Evolutionary conservation across 2,329 filamentous ascomycete species (phyloP).

Genomic region (Aureobasidium sp.): DNA sequence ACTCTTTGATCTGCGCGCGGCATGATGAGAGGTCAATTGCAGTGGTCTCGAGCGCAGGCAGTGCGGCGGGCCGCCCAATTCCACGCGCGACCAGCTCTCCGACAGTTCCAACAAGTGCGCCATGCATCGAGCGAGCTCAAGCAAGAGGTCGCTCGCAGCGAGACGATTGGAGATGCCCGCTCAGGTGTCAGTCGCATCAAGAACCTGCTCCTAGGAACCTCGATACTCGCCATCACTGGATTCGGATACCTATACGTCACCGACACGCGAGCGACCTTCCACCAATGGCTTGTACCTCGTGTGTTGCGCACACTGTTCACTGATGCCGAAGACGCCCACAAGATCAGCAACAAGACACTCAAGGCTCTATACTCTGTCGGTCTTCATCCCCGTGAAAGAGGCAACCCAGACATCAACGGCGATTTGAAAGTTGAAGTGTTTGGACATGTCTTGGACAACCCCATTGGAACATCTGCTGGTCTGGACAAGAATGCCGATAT

Average conservation of each 20-base stretch:
- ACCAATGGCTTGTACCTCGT: constrained; percentile 50
- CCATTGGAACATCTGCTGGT: constrained; percentile 89
- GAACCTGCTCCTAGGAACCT: constrained; percentile 48
- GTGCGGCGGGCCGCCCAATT: neutral
- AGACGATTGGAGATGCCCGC: constrained; percentile 23
- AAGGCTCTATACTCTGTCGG: constrained; percentile 66
- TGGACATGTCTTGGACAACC: constrained; percentile 69
- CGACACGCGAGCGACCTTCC: constrained; percentile 48
- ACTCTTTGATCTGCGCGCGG: neutral
- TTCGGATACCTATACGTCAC: constrained; percentile 47
- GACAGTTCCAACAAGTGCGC: neutral
- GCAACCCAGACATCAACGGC: constrained; percentile 48
- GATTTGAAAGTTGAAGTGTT: constrained; percentile 62
- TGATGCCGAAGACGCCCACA: constrained; percentile 89
- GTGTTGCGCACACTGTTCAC: constrained; percentile 59
- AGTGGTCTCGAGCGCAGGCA: constrained; percentile 4
- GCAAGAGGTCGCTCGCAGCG: constrained; percentile 5
- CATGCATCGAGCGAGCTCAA: constrained; percentile 14
- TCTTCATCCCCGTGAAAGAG: constrained; percentile 75
- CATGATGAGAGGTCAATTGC: constrained; percentile 14
- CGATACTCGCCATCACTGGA: constrained; percentile 42
- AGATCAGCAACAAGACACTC: constrained; percentile 64
- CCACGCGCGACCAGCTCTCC: neutral
- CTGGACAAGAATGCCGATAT: constrained; percentile 93
- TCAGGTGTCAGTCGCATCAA: constrained; percentile 40